Conservation (phyloP, 768 basidiomycete genomes). For the Sarcodon sp. region DNA sequence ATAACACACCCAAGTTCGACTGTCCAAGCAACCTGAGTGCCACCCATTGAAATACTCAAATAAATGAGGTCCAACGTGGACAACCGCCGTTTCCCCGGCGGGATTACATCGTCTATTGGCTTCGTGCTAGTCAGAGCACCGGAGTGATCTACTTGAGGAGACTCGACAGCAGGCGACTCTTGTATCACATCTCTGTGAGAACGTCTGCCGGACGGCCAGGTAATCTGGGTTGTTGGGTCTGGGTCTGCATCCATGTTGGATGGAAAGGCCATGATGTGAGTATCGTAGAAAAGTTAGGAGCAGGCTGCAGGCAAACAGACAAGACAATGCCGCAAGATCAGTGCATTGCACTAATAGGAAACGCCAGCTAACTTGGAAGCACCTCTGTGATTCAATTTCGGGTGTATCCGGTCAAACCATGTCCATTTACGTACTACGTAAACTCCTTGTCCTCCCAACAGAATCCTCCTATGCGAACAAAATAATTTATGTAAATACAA, state of each 20-base stretch:
- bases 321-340: no score
- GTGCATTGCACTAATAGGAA: no score
- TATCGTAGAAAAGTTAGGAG: no score
- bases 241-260: slow-evolving; percentile 40
- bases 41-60: slow-evolving; percentile 85
- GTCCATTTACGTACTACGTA: no score
- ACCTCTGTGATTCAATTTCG: no score
- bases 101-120: background rate
- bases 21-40: slow-evolving; percentile 92
- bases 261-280: slow-evolving; percentile 42
- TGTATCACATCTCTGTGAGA: background rate
- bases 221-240: slow-evolving; percentile 68
- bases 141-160: background rate
- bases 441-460: no score
- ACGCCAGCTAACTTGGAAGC: no score
- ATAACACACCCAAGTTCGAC: slow-evolving; percentile 76
- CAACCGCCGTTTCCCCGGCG: slow-evolving; percentile 11
- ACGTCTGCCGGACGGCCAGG: slow-evolving; percentile 49
- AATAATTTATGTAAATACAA: background rate
- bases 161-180: slow-evolving; percentile 7
- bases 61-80: slow-evolving; percentile 44
- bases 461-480: no score
- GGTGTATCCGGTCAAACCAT: no score
- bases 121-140: background rate
- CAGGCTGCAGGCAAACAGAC: no score